A percentile compares a stretch with the other conserved stretches of the same genome.
phyloP scores from a whole-genome alignment of 768 basidiomycete genomes.

The Leccinum boreale region DNA sequence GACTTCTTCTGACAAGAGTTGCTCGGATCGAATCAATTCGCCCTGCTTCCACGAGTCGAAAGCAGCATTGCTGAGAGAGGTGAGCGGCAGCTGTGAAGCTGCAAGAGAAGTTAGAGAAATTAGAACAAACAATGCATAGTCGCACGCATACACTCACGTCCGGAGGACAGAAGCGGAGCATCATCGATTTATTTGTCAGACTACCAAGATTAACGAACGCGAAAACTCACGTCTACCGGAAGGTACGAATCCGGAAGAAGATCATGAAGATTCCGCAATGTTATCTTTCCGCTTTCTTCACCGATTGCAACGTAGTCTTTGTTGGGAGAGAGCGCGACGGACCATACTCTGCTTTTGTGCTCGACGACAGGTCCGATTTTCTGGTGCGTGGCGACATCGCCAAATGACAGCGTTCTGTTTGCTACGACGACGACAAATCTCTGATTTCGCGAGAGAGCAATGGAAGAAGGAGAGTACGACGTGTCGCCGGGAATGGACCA shows the following conservation, averaged over 20 bases:
- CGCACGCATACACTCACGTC: neutral
- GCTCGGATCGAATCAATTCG: neutral
- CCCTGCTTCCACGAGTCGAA: conserved; percentile 1
- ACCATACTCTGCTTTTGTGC: neutral
- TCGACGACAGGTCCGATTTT: neutral
- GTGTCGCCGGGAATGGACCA: neutral
- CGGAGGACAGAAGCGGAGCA: neutral
- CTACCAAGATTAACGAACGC: neutral
- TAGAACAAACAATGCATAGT: neutral
- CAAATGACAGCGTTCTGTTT: neutral
- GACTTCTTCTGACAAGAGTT: neutral
- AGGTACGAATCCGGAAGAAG: neutral
- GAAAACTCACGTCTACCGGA: neutral
- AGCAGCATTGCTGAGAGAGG: neutral
- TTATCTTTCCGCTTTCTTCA: neutral
- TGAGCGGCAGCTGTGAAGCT: neutral
- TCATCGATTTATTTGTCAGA: neutral
- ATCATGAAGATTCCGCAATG: neutral
- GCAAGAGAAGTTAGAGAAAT: neutral
- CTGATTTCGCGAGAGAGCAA: neutral
- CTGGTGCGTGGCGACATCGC: neutral
- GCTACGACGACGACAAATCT: neutral
- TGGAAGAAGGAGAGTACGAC: neutral
- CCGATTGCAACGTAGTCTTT: neutral
- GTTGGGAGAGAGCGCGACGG: neutral